Evolutionary conservation across 1,284 basidiomycete species (phyloP).

Genomic region (Apiotrichum gamsii): DNA sequence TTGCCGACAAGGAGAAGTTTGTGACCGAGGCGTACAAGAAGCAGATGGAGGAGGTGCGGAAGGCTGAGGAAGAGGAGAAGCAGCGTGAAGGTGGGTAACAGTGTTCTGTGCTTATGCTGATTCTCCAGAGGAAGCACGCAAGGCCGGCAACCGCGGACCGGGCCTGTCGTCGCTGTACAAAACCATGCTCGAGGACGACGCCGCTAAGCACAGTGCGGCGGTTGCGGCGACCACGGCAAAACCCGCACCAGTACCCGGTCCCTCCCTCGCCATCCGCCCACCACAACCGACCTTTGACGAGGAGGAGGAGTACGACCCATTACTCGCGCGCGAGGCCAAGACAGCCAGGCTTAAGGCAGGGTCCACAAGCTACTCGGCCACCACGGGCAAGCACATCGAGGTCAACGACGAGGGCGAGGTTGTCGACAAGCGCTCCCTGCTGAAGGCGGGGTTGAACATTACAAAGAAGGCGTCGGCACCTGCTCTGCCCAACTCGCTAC

Average conservation of each 20-base stretch:
- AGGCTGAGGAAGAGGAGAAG: slow-evolving; percentile 86
- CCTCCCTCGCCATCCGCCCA: slow-evolving; percentile 29
- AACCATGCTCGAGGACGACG: slow-evolving; percentile 70
- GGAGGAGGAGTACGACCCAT: slow-evolving; percentile 42
- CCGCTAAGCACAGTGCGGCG: slow-evolving; percentile 73
- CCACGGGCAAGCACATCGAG: slow-evolving; percentile 80
- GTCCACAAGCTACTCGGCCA: slow-evolving; percentile 25
- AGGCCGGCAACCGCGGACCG: slow-evolving; percentile 52
- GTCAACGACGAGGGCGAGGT: slow-evolving; percentile 97
- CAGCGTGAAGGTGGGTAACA: slow-evolving; percentile 64
- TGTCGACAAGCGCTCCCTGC: slow-evolving; percentile 87
- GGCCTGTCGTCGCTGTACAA: slow-evolving; percentile 86
- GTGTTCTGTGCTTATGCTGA: not conserved
- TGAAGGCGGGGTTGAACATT: slow-evolving; percentile 87
- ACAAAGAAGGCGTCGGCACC: slow-evolving; percentile 46
- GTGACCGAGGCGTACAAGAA: slow-evolving; percentile 97
- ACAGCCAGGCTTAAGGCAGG: slow-evolving; percentile 5
- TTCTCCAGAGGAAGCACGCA: slow-evolving; percentile 55
- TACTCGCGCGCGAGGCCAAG: slow-evolving; percentile 33
- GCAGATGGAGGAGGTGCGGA: slow-evolving; percentile 86
- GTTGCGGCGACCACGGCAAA: slow-evolving; percentile 58
- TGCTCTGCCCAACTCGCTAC: slow-evolving; percentile 26
- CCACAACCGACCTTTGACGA: slow-evolving; percentile 27
- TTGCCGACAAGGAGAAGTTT: slow-evolving; percentile 89
- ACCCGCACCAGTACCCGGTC: slow-evolving; percentile 42